These are phyloP conservation scores for Kockovaella imperatae DNA, from an alignment of 768 basidiomycete species.

Conservation along the genomic window DNA sequence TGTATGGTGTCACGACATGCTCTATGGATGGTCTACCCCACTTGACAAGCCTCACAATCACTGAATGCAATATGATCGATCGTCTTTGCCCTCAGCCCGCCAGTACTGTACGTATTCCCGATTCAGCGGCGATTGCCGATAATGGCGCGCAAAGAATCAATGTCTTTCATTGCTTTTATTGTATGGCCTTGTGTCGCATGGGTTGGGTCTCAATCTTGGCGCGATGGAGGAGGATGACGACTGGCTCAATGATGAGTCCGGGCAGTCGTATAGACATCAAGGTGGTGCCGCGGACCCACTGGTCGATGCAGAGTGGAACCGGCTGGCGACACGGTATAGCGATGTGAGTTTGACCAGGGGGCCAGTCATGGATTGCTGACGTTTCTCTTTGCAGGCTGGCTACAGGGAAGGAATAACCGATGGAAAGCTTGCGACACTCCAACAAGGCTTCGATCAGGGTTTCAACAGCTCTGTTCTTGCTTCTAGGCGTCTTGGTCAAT, in stretches of 20 bases:
- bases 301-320: conserved; percentile 26
- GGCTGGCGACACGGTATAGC: conserved; percentile 10
- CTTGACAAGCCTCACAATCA: no score
- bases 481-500: conserved; percentile 66
- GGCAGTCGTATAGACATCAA: neutral
- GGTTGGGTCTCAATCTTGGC: no score
- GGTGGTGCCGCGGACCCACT: conserved; percentile 10
- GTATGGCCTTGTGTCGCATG: no score
- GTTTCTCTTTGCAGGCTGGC: conserved; percentile 56
- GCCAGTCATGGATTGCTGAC: neutral
- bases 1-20: no score
- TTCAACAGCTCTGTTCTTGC: conserved; percentile 57
- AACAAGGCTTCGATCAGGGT: conserved; percentile 82
- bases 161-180: no score
- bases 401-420: conserved; percentile 94
- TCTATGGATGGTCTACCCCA: no score
- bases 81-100: no score
- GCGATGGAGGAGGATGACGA: no score
- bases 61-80: no score
- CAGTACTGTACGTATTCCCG: no score
- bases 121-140: no score
- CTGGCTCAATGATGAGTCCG: neutral
- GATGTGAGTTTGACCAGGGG: neutral
- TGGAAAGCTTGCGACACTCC: conserved; percentile 79
- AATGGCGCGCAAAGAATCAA: no score